Evolutionary conservation across 345 rosid species (phyloP).

Genomic region (Punica granatum): DNA sequence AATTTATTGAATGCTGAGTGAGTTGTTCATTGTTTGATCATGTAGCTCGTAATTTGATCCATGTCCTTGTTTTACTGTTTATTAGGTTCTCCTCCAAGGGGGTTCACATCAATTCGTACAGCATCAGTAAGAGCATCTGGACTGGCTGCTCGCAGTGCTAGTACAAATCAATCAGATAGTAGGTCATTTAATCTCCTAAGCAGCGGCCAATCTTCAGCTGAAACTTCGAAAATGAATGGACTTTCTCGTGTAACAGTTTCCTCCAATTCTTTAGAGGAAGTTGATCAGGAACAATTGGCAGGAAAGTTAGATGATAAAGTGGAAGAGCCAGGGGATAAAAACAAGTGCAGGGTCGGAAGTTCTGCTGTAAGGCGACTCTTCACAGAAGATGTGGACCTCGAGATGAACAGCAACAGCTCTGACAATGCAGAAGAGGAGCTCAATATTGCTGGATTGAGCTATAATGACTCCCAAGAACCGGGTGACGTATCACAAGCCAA

Average conservation of each 20-base stretch:
- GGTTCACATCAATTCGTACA: conserved; percentile 62
- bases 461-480: conserved; percentile 81
- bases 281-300: conserved; percentile 9
- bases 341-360: conserved; percentile 20
- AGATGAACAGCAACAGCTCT: conserved; percentile 19
- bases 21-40: too few species aligned
- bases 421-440: conserved; percentile 12
- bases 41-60: not conserved
- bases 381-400: conserved; percentile 19
- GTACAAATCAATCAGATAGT: conserved; percentile 15
- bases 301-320: not conserved
- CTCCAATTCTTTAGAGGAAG: conserved; percentile 22
- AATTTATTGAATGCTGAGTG: too few species aligned
- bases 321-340: not conserved
- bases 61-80: not conserved
- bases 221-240: conserved; percentile 9
- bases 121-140: conserved; percentile 67
- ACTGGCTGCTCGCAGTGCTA: conserved; percentile 34
- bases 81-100: conserved; percentile 30
- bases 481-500: conserved; percentile 67
- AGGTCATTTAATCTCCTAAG: conserved; percentile 18
- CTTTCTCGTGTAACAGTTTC: conserved; percentile 4
- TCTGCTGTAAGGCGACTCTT: conserved; percentile 59
- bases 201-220: conserved; percentile 12
- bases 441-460: conserved; percentile 51